A percentile compares a stretch with the other conserved stretches of the same genome.
These are phyloP conservation scores for Tillandsia fasciculata DNA, from an alignment of 176 grass and related monocot species.

Conservation along the genomic window DNA sequence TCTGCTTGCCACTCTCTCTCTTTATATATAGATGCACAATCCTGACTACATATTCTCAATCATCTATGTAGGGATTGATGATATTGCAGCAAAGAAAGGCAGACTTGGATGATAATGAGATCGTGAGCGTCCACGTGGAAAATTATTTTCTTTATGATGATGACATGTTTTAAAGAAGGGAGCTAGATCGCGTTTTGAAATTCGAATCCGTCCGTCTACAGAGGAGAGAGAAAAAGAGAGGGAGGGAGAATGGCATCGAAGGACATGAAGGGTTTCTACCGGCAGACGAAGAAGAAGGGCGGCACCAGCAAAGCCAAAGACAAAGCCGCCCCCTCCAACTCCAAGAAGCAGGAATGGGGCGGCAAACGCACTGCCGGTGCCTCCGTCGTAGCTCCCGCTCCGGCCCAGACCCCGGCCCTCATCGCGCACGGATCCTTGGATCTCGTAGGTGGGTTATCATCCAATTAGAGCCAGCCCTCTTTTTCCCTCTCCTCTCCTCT, in stretches of 20 bases:
- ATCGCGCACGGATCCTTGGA: constrained; percentile 7
- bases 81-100: too few species aligned
- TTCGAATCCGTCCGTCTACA: not conserved
- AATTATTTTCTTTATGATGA: too few species aligned
- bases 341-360: constrained; percentile 7
- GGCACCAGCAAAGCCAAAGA: not conserved
- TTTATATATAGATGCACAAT: too few species aligned
- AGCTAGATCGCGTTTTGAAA: not conserved
- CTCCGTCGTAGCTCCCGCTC: not conserved
- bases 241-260: constrained; percentile 16
- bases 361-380: constrained; percentile 8
- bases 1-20: too few species aligned
- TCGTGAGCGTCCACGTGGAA: too few species aligned
- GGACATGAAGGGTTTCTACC: constrained; percentile 34
- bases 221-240: not conserved
- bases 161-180: too few species aligned
- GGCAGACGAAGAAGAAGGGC: constrained; percentile 25
- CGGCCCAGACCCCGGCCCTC: constrained; percentile 20
- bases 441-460: constrained; percentile 11
- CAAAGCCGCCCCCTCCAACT: not conserved
- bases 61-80: too few species aligned
- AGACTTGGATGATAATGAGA: too few species aligned
- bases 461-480: too few species aligned
- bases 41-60: too few species aligned
- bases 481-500: too few species aligned